phyloP scores from a whole-genome alignment of 257 asterid genomes.

The Fraxinus excelsior region DNA sequence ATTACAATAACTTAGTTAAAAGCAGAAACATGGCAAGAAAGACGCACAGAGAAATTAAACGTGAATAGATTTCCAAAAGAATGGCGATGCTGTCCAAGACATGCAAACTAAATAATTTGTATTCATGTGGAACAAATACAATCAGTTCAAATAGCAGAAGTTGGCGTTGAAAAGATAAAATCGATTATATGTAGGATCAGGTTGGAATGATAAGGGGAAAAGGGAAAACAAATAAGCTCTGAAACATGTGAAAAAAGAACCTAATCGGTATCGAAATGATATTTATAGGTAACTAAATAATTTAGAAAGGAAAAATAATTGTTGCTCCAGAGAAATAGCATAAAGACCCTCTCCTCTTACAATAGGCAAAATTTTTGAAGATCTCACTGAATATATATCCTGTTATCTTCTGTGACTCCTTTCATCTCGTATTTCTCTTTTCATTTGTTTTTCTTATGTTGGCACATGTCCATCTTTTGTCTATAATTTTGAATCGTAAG shows the following conservation, averaged over 20 bases:
- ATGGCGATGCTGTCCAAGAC: background rate
- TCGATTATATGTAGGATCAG: background rate
- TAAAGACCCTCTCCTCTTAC: background rate
- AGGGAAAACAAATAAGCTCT: background rate
- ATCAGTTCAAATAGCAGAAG: background rate
- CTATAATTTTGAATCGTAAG: background rate
- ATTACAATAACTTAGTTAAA: background rate
- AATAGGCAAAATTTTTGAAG: background rate
- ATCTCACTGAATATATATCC: background rate
- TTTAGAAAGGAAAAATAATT: background rate
- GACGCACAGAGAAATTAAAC: background rate
- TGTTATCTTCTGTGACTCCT: background rate
- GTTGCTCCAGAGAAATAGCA: background rate
- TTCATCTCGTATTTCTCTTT: background rate
- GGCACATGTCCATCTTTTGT: background rate
- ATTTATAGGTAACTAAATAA: background rate
- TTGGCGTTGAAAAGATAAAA: background rate
- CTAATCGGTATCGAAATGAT: background rate
- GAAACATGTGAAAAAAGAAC: conserved; percentile 5
- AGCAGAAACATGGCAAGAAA: conserved; percentile 5
- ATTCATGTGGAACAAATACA: background rate
- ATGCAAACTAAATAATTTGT: background rate
- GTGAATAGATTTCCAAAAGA: conserved; percentile 21
- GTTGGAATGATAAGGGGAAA: background rate
- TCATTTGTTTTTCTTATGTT: background rate